phyloP scores from a whole-genome alignment of 306 rosid species.

The Rosa multiflora region DNA sequence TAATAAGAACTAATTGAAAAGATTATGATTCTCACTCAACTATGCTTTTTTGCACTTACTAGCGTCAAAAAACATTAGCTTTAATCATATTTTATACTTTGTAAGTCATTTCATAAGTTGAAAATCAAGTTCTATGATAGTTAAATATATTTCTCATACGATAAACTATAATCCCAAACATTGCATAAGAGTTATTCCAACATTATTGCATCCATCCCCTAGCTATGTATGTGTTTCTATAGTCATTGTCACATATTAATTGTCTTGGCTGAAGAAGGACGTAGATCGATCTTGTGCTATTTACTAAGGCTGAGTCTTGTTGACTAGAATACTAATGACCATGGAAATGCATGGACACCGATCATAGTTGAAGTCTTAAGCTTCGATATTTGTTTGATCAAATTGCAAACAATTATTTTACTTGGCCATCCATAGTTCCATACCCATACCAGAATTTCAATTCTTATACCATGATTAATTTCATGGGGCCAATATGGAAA shows the following conservation, averaged over 20 bases:
- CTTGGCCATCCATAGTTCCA: slow-evolving; percentile 7
- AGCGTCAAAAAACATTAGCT: too few species aligned
- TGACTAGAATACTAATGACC: background rate
- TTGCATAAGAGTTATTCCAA: background rate
- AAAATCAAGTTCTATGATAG: too few species aligned
- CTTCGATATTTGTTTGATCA: background rate
- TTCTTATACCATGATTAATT: background rate
- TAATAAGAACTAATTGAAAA: too few species aligned
- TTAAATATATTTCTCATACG: background rate
- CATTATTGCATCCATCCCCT: background rate
- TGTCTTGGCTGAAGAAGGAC: background rate
- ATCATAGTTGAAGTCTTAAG: background rate
- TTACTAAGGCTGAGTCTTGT: background rate
- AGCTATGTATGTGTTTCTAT: background rate
- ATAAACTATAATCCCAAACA: background rate
- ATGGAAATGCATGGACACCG: background rate
- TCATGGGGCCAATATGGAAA: slow-evolving; percentile 23
- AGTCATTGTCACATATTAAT: background rate
- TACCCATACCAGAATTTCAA: background rate
- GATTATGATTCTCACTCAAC: too few species aligned
- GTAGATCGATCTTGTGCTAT: too few species aligned
- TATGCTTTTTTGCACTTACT: too few species aligned
- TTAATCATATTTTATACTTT: too few species aligned
- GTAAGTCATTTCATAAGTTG: background rate
- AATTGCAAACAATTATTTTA: background rate